Conservation (phyloP, 2,329 filamentous ascomycete species). For the Curvularia spicifera region DNA sequence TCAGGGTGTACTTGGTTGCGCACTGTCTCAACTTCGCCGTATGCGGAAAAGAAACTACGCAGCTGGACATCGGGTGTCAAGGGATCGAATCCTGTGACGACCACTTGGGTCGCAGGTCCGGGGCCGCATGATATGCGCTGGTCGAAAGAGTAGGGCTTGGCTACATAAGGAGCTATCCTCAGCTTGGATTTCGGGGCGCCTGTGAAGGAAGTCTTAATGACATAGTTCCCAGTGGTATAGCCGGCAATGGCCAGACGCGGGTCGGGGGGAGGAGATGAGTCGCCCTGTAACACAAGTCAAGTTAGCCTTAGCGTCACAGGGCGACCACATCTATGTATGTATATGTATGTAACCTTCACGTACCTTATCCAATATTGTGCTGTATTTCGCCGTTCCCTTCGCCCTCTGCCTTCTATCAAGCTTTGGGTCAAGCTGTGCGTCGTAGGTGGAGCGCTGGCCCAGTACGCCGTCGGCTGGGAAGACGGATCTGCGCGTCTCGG, state of each 20-base stretch:
- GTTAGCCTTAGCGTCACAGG: constrained; percentile 52
- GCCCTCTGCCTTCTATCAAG: constrained; percentile 59
- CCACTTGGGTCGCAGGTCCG: constrained; percentile 85
- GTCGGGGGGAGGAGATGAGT: constrained; percentile 79
- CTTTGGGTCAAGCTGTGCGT: constrained; percentile 67
- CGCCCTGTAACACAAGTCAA: constrained; percentile 65
- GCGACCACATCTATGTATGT: constrained; percentile 46
- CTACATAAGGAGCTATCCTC: constrained; percentile 75
- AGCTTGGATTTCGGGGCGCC: constrained; percentile 70
- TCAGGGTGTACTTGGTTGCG: constrained; percentile 95
- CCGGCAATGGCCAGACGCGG: constrained; percentile 75
- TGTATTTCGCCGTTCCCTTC: constrained; percentile 57
- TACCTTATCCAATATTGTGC: constrained; percentile 58
- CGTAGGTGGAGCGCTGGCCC: constrained; percentile 66
- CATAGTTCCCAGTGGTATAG: constrained; percentile 60
- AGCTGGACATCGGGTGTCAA: constrained; percentile 81
- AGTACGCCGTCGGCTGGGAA: constrained; percentile 60
- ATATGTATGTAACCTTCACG: constrained; percentile 40
- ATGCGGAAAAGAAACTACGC: constrained; percentile 75
- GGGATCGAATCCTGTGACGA: constrained; percentile 96
- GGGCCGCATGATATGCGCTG: constrained; percentile 83
- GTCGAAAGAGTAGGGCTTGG: constrained; percentile 84
- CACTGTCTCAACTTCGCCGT: constrained; percentile 86
- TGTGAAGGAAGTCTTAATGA: constrained; percentile 62
- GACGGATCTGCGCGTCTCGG: constrained; percentile 55